Conservation (phyloP, 2,329 filamentous ascomycete genomes). For the Penicillium sp. region DNA sequence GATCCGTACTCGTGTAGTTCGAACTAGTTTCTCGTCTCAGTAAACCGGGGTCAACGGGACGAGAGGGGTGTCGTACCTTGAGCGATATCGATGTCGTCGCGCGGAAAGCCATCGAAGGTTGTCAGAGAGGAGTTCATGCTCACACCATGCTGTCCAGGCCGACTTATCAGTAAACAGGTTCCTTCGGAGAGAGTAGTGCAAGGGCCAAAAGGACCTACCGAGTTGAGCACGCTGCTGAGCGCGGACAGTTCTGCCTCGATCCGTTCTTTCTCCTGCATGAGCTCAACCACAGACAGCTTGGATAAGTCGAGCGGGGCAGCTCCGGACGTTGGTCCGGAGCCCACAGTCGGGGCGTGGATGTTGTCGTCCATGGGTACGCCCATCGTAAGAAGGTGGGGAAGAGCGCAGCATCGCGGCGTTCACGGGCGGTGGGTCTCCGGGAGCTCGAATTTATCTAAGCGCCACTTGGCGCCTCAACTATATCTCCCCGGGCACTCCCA, state of each 20-base stretch:
- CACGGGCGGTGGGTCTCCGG: slow-evolving; percentile 14
- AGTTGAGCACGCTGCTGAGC: slow-evolving; percentile 80
- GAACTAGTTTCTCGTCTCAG: slow-evolving; percentile 56
- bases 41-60: slow-evolving; percentile 5
- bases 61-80: slow-evolving; percentile 64
- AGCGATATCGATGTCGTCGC: slow-evolving; percentile 89
- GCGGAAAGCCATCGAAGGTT: slow-evolving; percentile 86
- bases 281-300: slow-evolving; percentile 69
- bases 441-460: slow-evolving; percentile 19
- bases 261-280: slow-evolving; percentile 79
- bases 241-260: slow-evolving; percentile 84
- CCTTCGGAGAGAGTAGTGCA: background rate
- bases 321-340: slow-evolving; percentile 71
- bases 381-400: slow-evolving; percentile 39
- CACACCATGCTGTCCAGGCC: slow-evolving; percentile 69
- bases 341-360: slow-evolving; percentile 67
- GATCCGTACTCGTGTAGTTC: slow-evolving; percentile 87
- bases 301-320: slow-evolving; percentile 58
- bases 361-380: slow-evolving; percentile 61
- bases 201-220: slow-evolving; percentile 56
- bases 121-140: slow-evolving; percentile 86
- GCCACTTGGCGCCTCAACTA: no score
- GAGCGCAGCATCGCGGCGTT: slow-evolving; percentile 16
- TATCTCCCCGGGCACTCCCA: no score
- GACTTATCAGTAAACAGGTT: slow-evolving; percentile 3